phyloP scores from a whole-genome alignment of 2,329 filamentous ascomycete species.

The Golovinomyces cichoracearum region DNA sequence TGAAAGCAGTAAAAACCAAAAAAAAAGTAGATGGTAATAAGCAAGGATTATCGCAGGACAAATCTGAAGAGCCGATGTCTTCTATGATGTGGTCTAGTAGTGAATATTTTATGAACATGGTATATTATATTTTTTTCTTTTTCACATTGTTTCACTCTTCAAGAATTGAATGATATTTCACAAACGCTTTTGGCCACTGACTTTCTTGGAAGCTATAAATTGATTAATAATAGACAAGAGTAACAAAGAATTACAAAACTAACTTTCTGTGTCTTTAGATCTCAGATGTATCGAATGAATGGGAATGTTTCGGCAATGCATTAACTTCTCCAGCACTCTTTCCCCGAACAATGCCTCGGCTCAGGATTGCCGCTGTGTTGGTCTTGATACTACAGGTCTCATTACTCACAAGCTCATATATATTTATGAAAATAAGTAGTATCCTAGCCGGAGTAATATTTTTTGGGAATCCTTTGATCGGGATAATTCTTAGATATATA shows the following conservation, averaged over 20 bases:
- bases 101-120: slow-evolving; percentile 41
- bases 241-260: not conserved
- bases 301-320: slow-evolving; percentile 33
- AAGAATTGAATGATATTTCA: too few species aligned
- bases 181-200: too few species aligned
- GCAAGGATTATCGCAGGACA: slow-evolving; percentile 32
- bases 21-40: slow-evolving; percentile 25
- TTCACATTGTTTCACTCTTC: too few species aligned
- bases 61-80: slow-evolving; percentile 55
- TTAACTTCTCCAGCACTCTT: slow-evolving; percentile 24
- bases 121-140: slow-evolving; percentile 13
- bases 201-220: too few species aligned
- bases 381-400: slow-evolving; percentile 26
- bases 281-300: slow-evolving; percentile 32
- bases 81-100: slow-evolving; percentile 54
- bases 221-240: not conserved
- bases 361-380: slow-evolving; percentile 28
- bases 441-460: slow-evolving; percentile 49
- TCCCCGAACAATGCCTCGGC: slow-evolving; percentile 23
- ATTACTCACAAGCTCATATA: slow-evolving; percentile 28
- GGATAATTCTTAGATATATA: slow-evolving; percentile 29
- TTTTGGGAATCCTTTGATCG: slow-evolving; percentile 54
- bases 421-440: slow-evolving; percentile 36
- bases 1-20: slow-evolving; percentile 25
- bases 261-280: not conserved